These are phyloP conservation scores for Beauveria sp. DNA, from an alignment of 2,329 filamentous ascomycete species.

Conservation along the genomic window DNA sequence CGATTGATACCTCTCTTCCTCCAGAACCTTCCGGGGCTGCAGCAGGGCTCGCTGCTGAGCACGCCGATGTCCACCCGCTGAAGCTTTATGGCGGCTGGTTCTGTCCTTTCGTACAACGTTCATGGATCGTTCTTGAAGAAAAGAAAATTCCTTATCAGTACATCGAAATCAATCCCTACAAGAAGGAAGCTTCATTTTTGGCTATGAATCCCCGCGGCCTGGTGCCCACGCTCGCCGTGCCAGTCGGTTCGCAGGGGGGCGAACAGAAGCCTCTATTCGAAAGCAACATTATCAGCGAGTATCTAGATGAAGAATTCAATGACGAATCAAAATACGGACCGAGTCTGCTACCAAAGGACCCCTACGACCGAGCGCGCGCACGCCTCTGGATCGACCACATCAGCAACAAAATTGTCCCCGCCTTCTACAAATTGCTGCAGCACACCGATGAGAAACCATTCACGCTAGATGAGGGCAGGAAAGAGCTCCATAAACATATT, in stretches of 20 bases:
- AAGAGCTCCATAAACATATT: slow-evolving; percentile 51
- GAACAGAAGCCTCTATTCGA: slow-evolving; percentile 59
- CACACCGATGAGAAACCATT: slow-evolving; percentile 43
- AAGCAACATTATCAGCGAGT: slow-evolving; percentile 66
- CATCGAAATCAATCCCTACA: slow-evolving; percentile 70
- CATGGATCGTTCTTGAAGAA: slow-evolving; percentile 66
- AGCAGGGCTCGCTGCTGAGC: slow-evolving; percentile 36
- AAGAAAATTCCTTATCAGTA: slow-evolving; percentile 70
- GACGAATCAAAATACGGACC: slow-evolving; percentile 34
- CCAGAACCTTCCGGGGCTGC: slow-evolving; percentile 42
- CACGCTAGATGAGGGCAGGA: slow-evolving; percentile 44
- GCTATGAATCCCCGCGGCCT: slow-evolving; percentile 67
- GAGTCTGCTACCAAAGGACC: slow-evolving; percentile 49
- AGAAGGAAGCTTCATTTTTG: slow-evolving; percentile 61
- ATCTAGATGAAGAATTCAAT: slow-evolving; percentile 63
- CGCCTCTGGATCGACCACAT: slow-evolving; percentile 71
- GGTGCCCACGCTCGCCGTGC: slow-evolving; percentile 60
- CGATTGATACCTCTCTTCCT: slow-evolving; percentile 41
- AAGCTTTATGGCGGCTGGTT: slow-evolving; percentile 72
- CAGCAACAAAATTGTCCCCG: slow-evolving; percentile 57
- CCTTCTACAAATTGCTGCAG: slow-evolving; percentile 57
- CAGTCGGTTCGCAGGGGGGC: slow-evolving; percentile 22
- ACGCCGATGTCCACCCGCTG: slow-evolving; percentile 41
- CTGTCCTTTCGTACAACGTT: slow-evolving; percentile 62
- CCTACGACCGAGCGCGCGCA: slow-evolving; percentile 57